Evolutionary conservation across 176 grass and related monocot genomes (phyloP).

Genomic region (Tuctoria greenei): DNA sequence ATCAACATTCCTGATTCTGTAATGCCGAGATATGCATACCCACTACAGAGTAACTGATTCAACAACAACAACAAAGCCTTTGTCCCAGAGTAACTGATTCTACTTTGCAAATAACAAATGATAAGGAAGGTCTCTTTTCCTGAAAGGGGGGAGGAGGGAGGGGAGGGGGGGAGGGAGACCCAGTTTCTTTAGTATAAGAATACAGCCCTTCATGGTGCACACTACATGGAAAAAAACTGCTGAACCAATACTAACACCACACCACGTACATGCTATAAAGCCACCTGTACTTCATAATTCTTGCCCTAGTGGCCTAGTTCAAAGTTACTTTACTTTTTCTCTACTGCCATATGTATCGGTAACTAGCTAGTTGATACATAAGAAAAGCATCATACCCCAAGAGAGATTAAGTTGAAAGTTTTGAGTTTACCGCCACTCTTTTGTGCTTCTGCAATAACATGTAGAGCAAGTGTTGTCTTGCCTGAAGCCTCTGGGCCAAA

Average conservation of each 20-base stretch:
- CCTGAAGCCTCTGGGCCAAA: slow-evolving; percentile 96
- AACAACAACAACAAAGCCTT: too few species aligned
- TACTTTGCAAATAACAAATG: not conserved
- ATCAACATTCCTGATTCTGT: not conserved
- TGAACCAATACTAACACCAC: not conserved
- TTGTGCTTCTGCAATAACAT: slow-evolving; percentile 93
- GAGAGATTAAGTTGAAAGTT: not conserved
- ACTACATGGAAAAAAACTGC: slow-evolving; percentile 13
- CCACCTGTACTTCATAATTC: not conserved
- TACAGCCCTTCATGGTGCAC: not conserved
- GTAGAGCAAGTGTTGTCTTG: slow-evolving; percentile 95
- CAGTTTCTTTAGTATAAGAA: not conserved
- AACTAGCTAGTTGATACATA: not conserved
- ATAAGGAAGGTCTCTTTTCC: not conserved
- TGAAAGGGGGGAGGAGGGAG: not conserved
- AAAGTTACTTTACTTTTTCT: not conserved
- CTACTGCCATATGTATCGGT: not conserved
- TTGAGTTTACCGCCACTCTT: slow-evolving; percentile 69
- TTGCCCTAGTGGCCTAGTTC: not conserved
- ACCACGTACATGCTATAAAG: not conserved
- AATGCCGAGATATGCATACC: not conserved
- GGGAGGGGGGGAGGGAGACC: not conserved
- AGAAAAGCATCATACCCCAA: not conserved
- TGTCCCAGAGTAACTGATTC: not conserved
- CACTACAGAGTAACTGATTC: not conserved